These are phyloP conservation scores for Mycena belliarum DNA, from an alignment of 768 basidiomycete genomes.

Conservation along the genomic window DNA sequence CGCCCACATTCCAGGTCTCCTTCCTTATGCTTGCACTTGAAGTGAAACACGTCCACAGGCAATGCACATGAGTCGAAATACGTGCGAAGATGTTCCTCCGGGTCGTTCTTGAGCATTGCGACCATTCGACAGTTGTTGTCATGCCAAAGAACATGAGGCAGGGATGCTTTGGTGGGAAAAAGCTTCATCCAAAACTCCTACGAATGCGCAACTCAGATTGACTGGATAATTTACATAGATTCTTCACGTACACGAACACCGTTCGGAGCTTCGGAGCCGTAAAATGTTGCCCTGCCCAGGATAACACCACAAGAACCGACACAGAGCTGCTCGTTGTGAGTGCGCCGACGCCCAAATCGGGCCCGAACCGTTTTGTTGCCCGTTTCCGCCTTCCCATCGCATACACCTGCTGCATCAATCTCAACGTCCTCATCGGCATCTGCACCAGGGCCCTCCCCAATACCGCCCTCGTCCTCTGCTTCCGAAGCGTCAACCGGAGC, in stretches of 20 bases:
- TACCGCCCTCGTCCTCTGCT: not conserved
- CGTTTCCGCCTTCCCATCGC: conserved; percentile 26
- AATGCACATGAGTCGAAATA: conserved; percentile 27
- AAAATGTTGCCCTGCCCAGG: conserved; percentile 32
- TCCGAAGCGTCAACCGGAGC: not conserved
- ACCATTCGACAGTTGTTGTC: conserved; percentile 30
- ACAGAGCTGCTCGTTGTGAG: conserved; percentile 36
- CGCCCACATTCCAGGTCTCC: conserved; percentile 26
- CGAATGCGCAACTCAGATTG: too few species aligned
- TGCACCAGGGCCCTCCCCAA: not conserved
- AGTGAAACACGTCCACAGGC: conserved; percentile 39
- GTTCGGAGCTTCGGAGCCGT: conserved; percentile 31
- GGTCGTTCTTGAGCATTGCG: conserved; percentile 21
- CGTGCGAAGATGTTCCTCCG: not conserved
- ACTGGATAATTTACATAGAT: too few species aligned
- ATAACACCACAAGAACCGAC: conserved; percentile 36
- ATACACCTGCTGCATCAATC: not conserved
- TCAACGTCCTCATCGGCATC: not conserved
- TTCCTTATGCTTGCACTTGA: conserved; percentile 34
- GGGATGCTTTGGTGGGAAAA: conserved; percentile 26
- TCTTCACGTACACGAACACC: too few species aligned
- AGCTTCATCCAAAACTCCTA: conserved; percentile 26
- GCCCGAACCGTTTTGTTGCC: conserved; percentile 28
- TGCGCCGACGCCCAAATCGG: conserved; percentile 30
- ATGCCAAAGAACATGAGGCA: conserved; percentile 29